Base-by-base conservation (phyloP, 129 eudicot species). In the Ambrosia trifida region DNA sequence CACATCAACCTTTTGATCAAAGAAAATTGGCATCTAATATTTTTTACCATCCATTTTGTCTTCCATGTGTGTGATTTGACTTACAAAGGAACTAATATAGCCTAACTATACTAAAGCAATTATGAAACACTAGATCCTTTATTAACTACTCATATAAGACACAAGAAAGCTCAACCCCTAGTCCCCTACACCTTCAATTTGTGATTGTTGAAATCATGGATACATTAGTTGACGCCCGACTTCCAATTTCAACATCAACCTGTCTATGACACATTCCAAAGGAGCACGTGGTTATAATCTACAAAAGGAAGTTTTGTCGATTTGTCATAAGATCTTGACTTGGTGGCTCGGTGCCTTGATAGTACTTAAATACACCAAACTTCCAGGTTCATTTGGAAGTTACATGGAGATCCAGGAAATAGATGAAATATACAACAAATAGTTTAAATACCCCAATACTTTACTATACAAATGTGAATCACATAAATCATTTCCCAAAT, bases 401-500 rank as follows among this genome's bases (percentile, higher is more conserved):
- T 6, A n/a, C 38, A 50, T 49, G 47, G 35, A 16, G 20, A 64
- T 64, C n/a, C 33, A 3, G 6, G 13, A 45, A 30, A 14, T 28
- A 66, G 11, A 45, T 28, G n/a, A 63, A 47, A 64, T 36, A 38
- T 50, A 38, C n/a, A 8, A 64, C n/a, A 64, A 24, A 24, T 24
- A 24, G 28, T 24, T 24, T 24, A 24, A 24, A 66, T 32, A 3
- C 43, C 38, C n/a, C 44, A 41, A 31, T 72, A 14, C n/a, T n/a
- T 58, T 43, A 11, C 31, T 57, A 41, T 14, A 40, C 40, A 41
- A 36, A 24, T 32, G 24, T 62, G 32, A 41, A 32, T 24, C 52
- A 1, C 57, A 58, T 58, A 41, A 41, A 72, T 72, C 68, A 16
- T 43, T n/a, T 58, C 76, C 75, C 9, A 24, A 33, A 19, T 56